Evolutionary conservation across 2,329 filamentous ascomycete species (phyloP).

Genomic region (Emergomyces pasteurianus): DNA sequence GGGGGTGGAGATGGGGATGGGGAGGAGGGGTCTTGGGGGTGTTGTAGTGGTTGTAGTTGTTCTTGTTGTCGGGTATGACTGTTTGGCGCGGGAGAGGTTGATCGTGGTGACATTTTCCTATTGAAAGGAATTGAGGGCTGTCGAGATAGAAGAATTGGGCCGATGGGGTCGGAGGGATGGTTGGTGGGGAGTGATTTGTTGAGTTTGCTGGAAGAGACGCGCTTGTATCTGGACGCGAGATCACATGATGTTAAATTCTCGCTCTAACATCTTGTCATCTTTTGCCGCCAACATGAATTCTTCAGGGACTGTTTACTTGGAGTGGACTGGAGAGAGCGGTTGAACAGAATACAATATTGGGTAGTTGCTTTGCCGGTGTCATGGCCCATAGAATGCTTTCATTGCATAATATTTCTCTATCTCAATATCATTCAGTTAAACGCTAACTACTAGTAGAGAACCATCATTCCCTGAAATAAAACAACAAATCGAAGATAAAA

Average conservation of each 20-base stretch:
- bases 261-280: too few species aligned
- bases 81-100: neutral
- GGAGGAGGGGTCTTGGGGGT: constrained; percentile 29
- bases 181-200: neutral
- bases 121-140: neutral
- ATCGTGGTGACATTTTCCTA: neutral
- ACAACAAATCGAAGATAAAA: neutral
- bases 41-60: constrained; percentile 11
- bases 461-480: neutral
- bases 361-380: neutral
- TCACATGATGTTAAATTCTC: neutral
- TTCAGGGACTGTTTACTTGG: neutral
- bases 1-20: constrained; percentile 43
- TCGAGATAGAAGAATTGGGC: neutral
- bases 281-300: neutral
- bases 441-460: neutral
- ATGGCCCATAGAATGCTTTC: too few species aligned
- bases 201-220: neutral
- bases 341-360: neutral
- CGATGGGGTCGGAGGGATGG: neutral
- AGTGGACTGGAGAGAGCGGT: neutral
- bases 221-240: neutral
- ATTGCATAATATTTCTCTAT: too few species aligned
- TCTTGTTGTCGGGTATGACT: constrained; percentile 2
- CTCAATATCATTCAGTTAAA: neutral